phyloP scores from a whole-genome alignment of 1,284 basidiomycete genomes.

The Cutaneotrichosporon arboriforme region DNA sequence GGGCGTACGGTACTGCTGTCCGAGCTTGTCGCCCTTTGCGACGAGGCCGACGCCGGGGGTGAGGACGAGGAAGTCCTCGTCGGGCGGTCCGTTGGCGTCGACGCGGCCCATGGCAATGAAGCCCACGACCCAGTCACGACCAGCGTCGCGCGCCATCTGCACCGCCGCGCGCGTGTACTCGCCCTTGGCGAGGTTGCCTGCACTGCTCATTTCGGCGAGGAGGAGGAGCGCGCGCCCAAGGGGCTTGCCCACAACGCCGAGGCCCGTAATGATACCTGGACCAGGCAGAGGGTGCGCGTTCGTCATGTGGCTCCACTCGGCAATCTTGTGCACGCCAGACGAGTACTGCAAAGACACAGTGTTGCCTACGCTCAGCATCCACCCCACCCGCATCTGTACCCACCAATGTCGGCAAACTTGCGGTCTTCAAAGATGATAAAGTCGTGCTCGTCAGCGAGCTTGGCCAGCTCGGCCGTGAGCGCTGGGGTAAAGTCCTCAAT shows the following conservation, averaged over 20 bases:
- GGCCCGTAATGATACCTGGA: conserved; percentile 83
- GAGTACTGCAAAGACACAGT: conserved; percentile 95
- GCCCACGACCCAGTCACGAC: conserved; percentile 83
- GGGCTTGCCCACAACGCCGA: conserved; percentile 77
- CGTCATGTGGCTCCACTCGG: conserved; percentile 93
- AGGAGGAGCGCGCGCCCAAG: conserved; percentile 81
- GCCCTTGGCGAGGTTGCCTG: conserved; percentile 77
- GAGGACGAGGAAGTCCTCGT: conserved; percentile 80
- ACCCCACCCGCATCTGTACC: conserved; percentile 26
- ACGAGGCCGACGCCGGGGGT: conserved; percentile 92
- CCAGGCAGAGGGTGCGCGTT: conserved; percentile 96
- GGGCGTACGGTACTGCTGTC: conserved; percentile 95
- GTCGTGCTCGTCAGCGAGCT: conserved; percentile 73
- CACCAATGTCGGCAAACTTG: conserved; percentile 98
- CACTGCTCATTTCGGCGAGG: conserved; percentile 94
- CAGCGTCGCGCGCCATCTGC: conserved; percentile 67
- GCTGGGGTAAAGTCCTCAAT: conserved; percentile 81
- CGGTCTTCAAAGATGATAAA: conserved; percentile 98
- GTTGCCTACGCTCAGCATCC: conserved; percentile 61
- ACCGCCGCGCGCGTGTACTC: conserved; percentile 81
- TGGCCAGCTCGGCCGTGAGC: conserved; percentile 65
- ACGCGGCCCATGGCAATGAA: conserved; percentile 89
- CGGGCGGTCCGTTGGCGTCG: conserved; percentile 55
- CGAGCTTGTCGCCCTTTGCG: conserved; percentile 75
- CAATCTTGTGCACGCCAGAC: conserved; percentile 86